Percentiles rank a stretch among this genome's conserved stretches.
These are phyloP conservation scores for Remersonia thermophila DNA, from an alignment of 2,329 filamentous ascomycete species.

Conservation along the genomic window DNA sequence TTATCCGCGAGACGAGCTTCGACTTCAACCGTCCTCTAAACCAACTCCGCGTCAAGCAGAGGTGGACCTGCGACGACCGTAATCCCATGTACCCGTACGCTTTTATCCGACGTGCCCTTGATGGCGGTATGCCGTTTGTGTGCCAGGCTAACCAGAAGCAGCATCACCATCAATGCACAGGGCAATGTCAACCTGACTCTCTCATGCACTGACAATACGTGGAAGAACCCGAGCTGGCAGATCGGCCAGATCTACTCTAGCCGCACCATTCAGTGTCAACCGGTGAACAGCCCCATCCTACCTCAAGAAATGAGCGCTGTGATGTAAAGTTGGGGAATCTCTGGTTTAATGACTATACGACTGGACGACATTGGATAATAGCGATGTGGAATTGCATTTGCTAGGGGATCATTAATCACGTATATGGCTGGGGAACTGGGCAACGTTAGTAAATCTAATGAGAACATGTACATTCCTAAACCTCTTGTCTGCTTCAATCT, in stretches of 20 bases:
- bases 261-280: conserved; percentile 22
- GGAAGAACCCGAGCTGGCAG: conserved; percentile 29
- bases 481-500: too few relatives aligned
- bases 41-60: conserved; percentile 33
- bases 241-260: conserved; percentile 28
- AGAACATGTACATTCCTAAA: too few relatives aligned
- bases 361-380: too few relatives aligned
- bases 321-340: conserved; percentile 16
- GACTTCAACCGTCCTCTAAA: conserved; percentile 27
- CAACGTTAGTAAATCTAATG: too few relatives aligned
- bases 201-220: conserved; percentile 23
- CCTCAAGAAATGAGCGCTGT: conserved; percentile 25
- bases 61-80: conserved; percentile 32
- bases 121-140: too few relatives aligned
- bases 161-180: conserved; percentile 22
- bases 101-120: too few relatives aligned
- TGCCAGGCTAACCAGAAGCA: conserved; percentile 5
- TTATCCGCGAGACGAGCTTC: conserved; percentile 27
- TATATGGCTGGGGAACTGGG: too few relatives aligned
- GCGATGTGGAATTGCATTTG: too few relatives aligned
- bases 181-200: conserved; percentile 24
- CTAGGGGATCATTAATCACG: too few relatives aligned
- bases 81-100: conserved; percentile 29
- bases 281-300: conserved; percentile 20
- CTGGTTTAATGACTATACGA: too few relatives aligned